Base-by-base conservation (phyloP, 768 basidiomycete species). In the Ephemerocybe angulata region DNA sequence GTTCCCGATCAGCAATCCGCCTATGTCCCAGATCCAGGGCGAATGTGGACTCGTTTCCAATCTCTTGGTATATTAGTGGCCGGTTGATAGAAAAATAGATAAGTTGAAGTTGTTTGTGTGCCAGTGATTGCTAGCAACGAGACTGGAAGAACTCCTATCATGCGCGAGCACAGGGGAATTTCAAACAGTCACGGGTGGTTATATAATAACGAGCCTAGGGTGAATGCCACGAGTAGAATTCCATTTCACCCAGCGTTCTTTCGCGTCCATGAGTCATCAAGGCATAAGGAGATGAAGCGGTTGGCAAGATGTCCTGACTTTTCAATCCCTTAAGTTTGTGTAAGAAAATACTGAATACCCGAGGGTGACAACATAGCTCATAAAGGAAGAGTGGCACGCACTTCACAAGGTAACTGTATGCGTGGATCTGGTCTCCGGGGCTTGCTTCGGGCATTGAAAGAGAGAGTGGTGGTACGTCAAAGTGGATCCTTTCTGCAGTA, bases 221-320 rank as follows among this genome's bases (percentile, higher is more conserved):
- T 84, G 50, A 75, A 71, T 0, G 87, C 83, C 72, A 99, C 81
- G 50, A 95, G 84, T 56, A 80, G 82, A 65, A 98, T 88, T 3
- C 93, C 96, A 44, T 73, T 77, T 61, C 90, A 93, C 12, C 93
- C 97, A 10, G 95, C 96, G 63, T 85, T 86, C 70, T 98, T 97
- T 52, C 84, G 79, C 3, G 79, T 79, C 95, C 95, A 97, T 0
- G 90, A 80, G 63, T 94, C 93, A 55, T 97, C 95, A 53, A 94
- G 81, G 65, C 95, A 97, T 22, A 97, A 76, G 2, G 88, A 84
- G 41, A 82, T 85, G 71, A 98, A 90, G 15, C 91, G 85, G 57
- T 83, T 83, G 5, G 90, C 86, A 41, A 98, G 77, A 60, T 79
- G 55, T 91, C 90, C 17, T 85, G 84, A 2, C 84, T 83, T 57